Evolutionary conservation across 371 early-diverging fungal species (phyloP), one percentile per base, ranked within the genome.

Genomic region (Mucor piriformis): DNA sequence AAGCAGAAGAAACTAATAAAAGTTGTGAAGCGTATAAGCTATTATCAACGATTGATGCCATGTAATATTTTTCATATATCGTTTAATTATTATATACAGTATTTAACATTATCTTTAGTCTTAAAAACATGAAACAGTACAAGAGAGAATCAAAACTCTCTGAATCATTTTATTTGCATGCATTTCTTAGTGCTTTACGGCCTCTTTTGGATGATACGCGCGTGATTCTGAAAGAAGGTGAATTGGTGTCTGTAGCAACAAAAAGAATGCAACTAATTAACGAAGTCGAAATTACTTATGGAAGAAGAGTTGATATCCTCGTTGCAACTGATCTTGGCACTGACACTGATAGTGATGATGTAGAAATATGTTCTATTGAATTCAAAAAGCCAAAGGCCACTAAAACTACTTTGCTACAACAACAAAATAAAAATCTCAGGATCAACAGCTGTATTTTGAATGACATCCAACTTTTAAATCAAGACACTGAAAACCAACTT

Each of bases 361-460:
- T 61, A 40, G 54, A 61, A 43, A 54, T 61, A 12, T 61, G 61
- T 35, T 61, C 54, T 47, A 54, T 55, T 6, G 62, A 61, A 61
- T 61, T 61, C 55, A 61, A 61, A 54, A 61, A 55, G 44, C 15
- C 54, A 42, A 51, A 51, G 27, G 47, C 33, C n/a, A 24, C 62
- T 20, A 29, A 34, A 38, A 20, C 40, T 40, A 44, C 44, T 20
- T 44, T 50, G 25, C 43, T 10, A 21, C 56, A 56, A 27, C 57
- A 63, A 8, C 51, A 63, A 40, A 57, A 47, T 46, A 63, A 63
- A 50, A 63, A 63, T 29, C 11, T 63, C 15, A 46, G 54, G 27
- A 63, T 57, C 29, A 57, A 57, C 40, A 13, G 27, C 18, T 56
- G 57, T 40, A 63, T 63, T 40, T 38, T 52, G 16, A 57, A 46